Conservation (phyloP, 805 yeast genomes). For the Metschnikowia lunata region DNA sequence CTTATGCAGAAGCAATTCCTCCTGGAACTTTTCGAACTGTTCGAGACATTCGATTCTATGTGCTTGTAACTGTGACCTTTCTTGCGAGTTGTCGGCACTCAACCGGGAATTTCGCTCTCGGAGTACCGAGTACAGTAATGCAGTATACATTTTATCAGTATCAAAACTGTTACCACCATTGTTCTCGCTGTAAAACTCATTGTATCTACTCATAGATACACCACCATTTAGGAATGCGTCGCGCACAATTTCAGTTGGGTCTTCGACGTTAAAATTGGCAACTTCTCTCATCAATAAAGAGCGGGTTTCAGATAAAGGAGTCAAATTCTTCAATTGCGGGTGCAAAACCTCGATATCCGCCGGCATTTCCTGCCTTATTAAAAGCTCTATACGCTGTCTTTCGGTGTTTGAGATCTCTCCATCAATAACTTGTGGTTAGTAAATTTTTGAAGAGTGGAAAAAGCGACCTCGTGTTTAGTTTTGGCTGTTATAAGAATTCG, state of each 20-base stretch:
- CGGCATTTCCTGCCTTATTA: constrained; percentile 27
- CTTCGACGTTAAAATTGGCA: constrained; percentile 23
- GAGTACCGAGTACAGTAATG: constrained; percentile 38
- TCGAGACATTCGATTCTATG: constrained; percentile 24
- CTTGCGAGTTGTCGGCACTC: constrained; percentile 27
- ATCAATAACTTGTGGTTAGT: constrained; percentile 29
- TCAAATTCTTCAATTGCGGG: constrained; percentile 15
- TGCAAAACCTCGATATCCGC: constrained; percentile 10
- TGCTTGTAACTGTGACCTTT: constrained; percentile 37
- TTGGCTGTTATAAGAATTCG: too few species aligned
- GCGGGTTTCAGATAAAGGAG: constrained; percentile 15
- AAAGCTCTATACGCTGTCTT: constrained; percentile 30
- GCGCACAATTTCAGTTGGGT: constrained; percentile 16
- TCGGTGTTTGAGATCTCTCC: constrained; percentile 33
- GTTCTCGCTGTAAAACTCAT: constrained; percentile 9
- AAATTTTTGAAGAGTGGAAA: too few species aligned
- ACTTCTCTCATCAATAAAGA: constrained; percentile 17
- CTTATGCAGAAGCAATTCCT: constrained; percentile 30
- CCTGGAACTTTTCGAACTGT: constrained; percentile 18
- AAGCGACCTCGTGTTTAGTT: too few species aligned
- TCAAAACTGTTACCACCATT: constrained; percentile 2
- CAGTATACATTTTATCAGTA: constrained; percentile 27
- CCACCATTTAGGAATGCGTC: constrained; percentile 8
- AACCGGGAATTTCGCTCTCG: constrained; percentile 40
- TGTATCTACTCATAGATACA: constrained; percentile 22